Evolutionary conservation across 345 rosid species (phyloP).

Genomic region (Camelina hispida): DNA sequence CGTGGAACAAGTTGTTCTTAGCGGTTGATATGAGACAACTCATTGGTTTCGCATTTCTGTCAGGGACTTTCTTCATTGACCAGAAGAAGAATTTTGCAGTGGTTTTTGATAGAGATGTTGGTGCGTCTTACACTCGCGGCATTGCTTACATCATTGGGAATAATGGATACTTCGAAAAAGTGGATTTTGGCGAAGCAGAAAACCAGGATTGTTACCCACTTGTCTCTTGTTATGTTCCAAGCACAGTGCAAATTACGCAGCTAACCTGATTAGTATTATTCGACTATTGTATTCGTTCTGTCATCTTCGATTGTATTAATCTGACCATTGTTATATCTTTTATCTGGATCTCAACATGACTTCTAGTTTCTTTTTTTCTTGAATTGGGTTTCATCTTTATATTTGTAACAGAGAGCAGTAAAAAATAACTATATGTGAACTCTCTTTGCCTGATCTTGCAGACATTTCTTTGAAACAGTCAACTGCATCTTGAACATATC

Average conservation of each 20-base stretch:
- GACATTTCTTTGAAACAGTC: too few relatives aligned
- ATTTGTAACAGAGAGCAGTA: too few relatives aligned
- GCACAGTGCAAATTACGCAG: background rate
- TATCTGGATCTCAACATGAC: background rate
- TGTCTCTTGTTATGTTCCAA: background rate
- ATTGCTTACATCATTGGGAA: background rate
- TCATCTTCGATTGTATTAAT: background rate
- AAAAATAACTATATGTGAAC: too few relatives aligned
- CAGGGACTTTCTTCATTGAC: constrained; percentile 2
- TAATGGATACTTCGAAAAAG: background rate
- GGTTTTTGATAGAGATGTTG: background rate
- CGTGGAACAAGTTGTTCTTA: constrained; percentile 5
- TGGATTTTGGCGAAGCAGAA: background rate
- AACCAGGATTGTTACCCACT: background rate
- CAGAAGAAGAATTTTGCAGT: background rate
- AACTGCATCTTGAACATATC: too few relatives aligned
- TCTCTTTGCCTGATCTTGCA: too few relatives aligned
- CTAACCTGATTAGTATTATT: background rate
- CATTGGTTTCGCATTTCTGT: background rate
- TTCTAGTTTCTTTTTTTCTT: background rate
- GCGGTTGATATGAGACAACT: background rate
- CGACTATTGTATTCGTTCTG: background rate
- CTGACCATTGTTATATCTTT: background rate
- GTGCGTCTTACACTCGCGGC: background rate
- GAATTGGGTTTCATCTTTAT: too few relatives aligned